Evolutionary conservation across 140 eudicot species (phyloP).

Genomic region (Oenanthe javanica): DNA sequence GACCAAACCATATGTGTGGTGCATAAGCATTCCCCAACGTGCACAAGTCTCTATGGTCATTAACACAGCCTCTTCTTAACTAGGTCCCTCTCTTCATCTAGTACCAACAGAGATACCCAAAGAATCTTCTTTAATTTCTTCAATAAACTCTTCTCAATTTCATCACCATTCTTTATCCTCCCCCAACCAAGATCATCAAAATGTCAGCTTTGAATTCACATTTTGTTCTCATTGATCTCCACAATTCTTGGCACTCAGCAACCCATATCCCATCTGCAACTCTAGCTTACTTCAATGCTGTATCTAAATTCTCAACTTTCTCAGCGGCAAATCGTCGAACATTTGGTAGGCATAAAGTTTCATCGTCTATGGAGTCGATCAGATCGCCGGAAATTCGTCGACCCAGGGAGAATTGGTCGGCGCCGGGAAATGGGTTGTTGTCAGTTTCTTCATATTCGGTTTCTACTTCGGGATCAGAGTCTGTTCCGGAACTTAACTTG

Average conservation of each 20-base stretch:
- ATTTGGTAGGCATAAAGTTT: constrained; percentile 30
- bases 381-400: constrained; percentile 59
- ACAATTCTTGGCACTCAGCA: constrained; percentile 56
- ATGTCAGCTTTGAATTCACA: constrained; percentile 67
- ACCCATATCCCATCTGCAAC: constrained; percentile 47
- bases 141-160: constrained; percentile 3
- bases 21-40: neutral
- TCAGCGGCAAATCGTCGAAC: constrained; percentile 86
- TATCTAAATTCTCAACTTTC: constrained; percentile 20
- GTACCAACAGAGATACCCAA: constrained; percentile 33
- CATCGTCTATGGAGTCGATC: constrained; percentile 33
- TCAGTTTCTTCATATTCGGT: constrained; percentile 33
- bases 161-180: neutral
- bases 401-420: constrained; percentile 45
- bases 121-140: constrained; percentile 41
- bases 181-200: constrained; percentile 9
- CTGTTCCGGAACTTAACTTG: constrained; percentile 60
- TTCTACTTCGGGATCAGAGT: constrained; percentile 34
- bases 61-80: neutral
- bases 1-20: constrained; percentile 4
- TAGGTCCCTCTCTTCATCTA: constrained; percentile 19
- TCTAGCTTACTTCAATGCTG: constrained; percentile 31
- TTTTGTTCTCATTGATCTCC: constrained; percentile 68
- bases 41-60: constrained; percentile 3
- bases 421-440: constrained; percentile 53